Evolutionary conservation across 495 filamentous ascomycete genomes (phyloP).

Genomic region (Massariosphaeria phaeospora): DNA sequence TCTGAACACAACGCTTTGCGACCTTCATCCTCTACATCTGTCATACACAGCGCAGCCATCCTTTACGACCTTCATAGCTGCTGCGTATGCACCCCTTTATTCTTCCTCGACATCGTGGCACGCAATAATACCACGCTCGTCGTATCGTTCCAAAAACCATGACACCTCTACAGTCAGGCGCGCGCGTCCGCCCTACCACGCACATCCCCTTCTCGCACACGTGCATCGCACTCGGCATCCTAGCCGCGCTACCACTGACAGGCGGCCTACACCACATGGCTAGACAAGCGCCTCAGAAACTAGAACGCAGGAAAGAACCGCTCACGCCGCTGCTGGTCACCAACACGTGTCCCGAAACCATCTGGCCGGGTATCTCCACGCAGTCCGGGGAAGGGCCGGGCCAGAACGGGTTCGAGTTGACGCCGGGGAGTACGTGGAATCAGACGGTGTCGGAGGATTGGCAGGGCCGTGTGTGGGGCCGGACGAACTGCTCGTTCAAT

Average conservation of each 20-base stretch:
- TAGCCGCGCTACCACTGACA: constrained; percentile 17
- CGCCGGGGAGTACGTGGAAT: constrained; percentile 45
- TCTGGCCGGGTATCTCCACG: constrained; percentile 68
- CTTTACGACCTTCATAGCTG: too few species aligned
- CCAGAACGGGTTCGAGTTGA: constrained; percentile 59
- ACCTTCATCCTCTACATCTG: not conserved
- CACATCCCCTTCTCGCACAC: constrained; percentile 1
- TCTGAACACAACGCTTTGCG: not conserved
- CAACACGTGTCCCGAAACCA: constrained; percentile 61
- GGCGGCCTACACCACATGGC: constrained; percentile 30
- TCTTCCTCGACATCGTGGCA: too few species aligned
- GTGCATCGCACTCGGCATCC: constrained; percentile 5
- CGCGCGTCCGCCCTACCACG: not conserved
- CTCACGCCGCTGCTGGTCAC: constrained; percentile 45
- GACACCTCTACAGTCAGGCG: not conserved
- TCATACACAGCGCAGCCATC: too few species aligned
- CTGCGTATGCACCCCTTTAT: too few species aligned
- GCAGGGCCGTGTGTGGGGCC: constrained; percentile 75
- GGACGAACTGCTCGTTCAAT: constrained; percentile 75
- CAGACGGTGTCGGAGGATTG: constrained; percentile 62
- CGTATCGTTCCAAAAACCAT: not conserved
- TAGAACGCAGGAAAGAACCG: constrained; percentile 26
- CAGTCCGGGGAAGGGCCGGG: constrained; percentile 60
- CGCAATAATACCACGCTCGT: not conserved
- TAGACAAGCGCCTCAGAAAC: constrained; percentile 14